These are phyloP conservation scores for Lanmaoa rubissima DNA, from an alignment of 768 basidiomycete species.

Conservation along the genomic window DNA sequence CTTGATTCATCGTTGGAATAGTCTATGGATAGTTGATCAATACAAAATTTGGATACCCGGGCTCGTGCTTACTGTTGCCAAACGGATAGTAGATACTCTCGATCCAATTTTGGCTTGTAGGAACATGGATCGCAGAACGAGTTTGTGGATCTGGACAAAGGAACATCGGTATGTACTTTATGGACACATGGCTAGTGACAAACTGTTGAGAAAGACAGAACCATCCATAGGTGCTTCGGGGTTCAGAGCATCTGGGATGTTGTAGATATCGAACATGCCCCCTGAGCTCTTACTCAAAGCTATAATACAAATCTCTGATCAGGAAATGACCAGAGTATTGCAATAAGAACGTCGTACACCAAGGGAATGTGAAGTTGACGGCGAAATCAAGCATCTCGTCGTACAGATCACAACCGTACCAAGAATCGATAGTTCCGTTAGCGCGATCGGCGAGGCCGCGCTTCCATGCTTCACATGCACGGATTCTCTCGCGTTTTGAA, in stretches of 20 bases:
- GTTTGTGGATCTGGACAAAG: conserved; percentile 46
- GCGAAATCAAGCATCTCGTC: conserved; percentile 72
- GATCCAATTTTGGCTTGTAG: conserved; percentile 51
- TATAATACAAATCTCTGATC: background rate
- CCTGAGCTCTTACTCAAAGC: conserved; percentile 25
- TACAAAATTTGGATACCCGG: background rate
- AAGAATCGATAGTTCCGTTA: conserved; percentile 56
- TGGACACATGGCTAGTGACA: conserved; percentile 7
- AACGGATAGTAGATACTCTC: conserved; percentile 36
- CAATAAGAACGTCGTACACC: conserved; percentile 36
- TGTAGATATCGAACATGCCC: conserved; percentile 46
- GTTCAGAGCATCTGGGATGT: conserved; percentile 54
- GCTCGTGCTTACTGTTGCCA: conserved; percentile 26
- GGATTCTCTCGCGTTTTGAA: conserved; percentile 26
- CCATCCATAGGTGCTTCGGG: conserved; percentile 52
- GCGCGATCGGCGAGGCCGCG: conserved; percentile 46
- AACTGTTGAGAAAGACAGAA: conserved; percentile 62
- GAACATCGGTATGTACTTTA: background rate
- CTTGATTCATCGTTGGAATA: conserved; percentile 32
- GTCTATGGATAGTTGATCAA: conserved; percentile 14
- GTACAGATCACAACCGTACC: conserved; percentile 66
- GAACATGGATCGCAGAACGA: conserved; percentile 66
- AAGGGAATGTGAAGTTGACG: conserved; percentile 66
- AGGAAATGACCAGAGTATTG: conserved; percentile 3
- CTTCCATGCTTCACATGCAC: conserved; percentile 36